Percentiles rank a stretch among this genome's conserved stretches.
These are phyloP conservation scores for Kandelia obovata DNA, from an alignment of 345 rosid genomes.

Conservation along the genomic window DNA sequence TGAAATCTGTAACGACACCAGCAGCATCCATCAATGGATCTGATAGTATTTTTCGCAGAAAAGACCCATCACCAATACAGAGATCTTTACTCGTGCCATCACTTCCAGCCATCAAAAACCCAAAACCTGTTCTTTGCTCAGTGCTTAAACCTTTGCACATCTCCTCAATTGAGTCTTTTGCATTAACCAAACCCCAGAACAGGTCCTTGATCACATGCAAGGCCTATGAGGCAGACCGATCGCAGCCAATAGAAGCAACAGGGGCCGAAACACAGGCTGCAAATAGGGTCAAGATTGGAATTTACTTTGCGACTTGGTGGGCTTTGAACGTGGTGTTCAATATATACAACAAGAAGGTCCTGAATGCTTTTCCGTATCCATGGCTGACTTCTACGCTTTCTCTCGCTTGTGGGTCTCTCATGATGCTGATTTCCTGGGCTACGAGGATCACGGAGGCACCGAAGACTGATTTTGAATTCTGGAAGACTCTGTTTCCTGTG, in stretches of 20 bases:
- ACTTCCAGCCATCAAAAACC: slow-evolving; percentile 20
- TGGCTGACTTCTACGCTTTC: slow-evolving; percentile 97
- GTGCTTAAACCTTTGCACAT: slow-evolving; percentile 63
- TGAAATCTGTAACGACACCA: slow-evolving; percentile 33
- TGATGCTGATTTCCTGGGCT: slow-evolving; percentile 92
- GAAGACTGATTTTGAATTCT: slow-evolving; percentile 73
- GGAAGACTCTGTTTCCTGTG: slow-evolving; percentile 90
- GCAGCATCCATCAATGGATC: slow-evolving; percentile 38
- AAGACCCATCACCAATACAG: slow-evolving; percentile 12
- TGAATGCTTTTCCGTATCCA: slow-evolving; percentile 91
- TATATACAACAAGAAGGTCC: slow-evolving; percentile 94
- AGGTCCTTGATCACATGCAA: slow-evolving; percentile 48
- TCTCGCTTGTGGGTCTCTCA: slow-evolving; percentile 83
- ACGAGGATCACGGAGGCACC: slow-evolving; percentile 71
- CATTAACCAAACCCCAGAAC: slow-evolving; percentile 20
- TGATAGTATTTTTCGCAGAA: slow-evolving; percentile 35
- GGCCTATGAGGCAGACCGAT: slow-evolving; percentile 81
- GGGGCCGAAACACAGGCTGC: slow-evolving; percentile 48
- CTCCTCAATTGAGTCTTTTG: slow-evolving; percentile 36
- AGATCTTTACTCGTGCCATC: slow-evolving; percentile 43
- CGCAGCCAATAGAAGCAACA: slow-evolving; percentile 44
- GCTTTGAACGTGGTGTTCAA: slow-evolving; percentile 82
- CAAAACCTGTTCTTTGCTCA: slow-evolving; percentile 29
- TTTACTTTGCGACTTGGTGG: slow-evolving; percentile 77
- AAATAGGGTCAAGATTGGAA: slow-evolving; percentile 59